phyloP scores from a whole-genome alignment of 129 eudicot genomes.

The Heracleum sosnowskyi region DNA sequence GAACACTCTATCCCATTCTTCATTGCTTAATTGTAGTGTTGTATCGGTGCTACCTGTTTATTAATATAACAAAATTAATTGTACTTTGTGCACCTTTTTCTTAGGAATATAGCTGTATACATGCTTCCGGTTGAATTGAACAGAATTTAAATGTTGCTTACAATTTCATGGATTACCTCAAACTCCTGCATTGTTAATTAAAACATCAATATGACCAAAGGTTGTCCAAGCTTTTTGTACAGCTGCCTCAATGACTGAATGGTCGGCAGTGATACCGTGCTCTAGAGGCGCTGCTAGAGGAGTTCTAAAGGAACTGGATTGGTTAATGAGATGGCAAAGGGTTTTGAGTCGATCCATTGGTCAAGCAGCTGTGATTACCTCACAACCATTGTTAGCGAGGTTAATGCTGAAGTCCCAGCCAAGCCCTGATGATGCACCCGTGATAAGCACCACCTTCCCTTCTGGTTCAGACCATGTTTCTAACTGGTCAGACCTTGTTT shows the following conservation, averaged over 20 bases:
- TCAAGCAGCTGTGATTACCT: constrained; percentile 31
- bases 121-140: too few species aligned
- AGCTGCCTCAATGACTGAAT: constrained; percentile 30
- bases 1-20: background rate
- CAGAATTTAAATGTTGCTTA: too few species aligned
- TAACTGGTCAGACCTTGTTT: constrained; percentile 8
- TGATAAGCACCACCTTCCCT: constrained; percentile 31
- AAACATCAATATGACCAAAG: background rate
- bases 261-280: constrained; percentile 35
- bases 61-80: too few species aligned
- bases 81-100: too few species aligned
- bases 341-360: constrained; percentile 15
- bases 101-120: too few species aligned
- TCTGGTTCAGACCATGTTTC: constrained; percentile 37
- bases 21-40: background rate
- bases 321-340: constrained; percentile 27
- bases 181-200: too few species aligned
- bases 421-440: constrained; percentile 39
- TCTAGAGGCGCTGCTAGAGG: too few species aligned
- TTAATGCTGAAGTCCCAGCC: constrained; percentile 33
- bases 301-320: background rate
- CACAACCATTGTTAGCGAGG: constrained; percentile 36
- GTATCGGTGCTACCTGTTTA: background rate
- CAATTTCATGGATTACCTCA: too few species aligned
- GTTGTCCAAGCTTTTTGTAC: too few species aligned